Evolutionary conservation across 2,329 filamentous ascomycete genomes (phyloP), one percentile per base, ranked within the genome.

Genomic region (Colletotrichum tanaceti): DNA sequence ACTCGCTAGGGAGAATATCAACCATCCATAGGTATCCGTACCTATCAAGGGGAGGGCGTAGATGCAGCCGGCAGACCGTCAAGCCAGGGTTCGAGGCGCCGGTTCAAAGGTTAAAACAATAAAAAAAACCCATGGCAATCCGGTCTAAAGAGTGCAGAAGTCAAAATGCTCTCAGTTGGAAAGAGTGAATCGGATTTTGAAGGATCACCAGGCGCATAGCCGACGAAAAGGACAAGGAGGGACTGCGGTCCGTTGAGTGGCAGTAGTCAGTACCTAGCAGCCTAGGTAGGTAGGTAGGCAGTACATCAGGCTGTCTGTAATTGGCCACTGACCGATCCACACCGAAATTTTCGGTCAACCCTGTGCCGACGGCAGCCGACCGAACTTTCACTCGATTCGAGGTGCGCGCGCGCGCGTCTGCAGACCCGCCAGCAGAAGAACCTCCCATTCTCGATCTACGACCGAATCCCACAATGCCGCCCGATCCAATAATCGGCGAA

Each of bases 401-500:
- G 28, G 32, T 20, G 16, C n/a, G 38, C 13, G 39, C 52, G 46
- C 52, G 3, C n/a, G 22, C 59, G n/a, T n/a, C 18, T 54, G 7
- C 38, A 39, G 18, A 20, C 22, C 28, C 41, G n/a, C 28, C 49
- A 66, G 50, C 9, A 53, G n/a, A n/a, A 38, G 28, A 9, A 18
- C 7, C 18, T 22, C 28, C 13, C 3, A n/a, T 43, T 53, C 47
- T 18, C n/a, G 32, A 54, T 64, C 32, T 43, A 38, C 58, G 16
- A 38, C 58, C 28, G 9, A 58, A n/a, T 28, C 38, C 54, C 62
- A 79, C 70, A 60, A 87, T 87, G 85, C 73, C 80, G 14, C 74
- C 78, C 55, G 82, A 84, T 55, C 76, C 78, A 22, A 72, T 77
- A 63, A 75, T 76, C 57, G 80, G 83, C 59, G 83, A 85, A 20